Evolutionary conservation across 805 yeast genomes (phyloP).

Genomic region (Zygoascus flipseniorum): DNA sequence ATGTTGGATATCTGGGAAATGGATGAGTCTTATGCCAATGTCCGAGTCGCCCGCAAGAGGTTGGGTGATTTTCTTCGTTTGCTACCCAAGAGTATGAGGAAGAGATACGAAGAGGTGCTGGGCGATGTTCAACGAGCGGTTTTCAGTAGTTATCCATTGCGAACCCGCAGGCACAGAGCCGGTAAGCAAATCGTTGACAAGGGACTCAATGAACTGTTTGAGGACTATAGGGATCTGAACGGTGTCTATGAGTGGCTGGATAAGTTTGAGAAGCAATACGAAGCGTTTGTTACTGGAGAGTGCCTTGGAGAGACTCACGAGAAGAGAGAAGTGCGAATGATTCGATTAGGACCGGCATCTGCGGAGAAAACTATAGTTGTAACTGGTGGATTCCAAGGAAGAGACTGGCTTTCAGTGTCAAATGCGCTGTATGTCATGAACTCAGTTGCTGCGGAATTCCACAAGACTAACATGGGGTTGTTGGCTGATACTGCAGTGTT

Average conservation of each 20-base stretch:
- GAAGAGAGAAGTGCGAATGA: slow-evolving; percentile 59
- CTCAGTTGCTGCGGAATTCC: slow-evolving; percentile 30
- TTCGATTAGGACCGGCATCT: slow-evolving; percentile 42
- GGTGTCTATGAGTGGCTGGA: slow-evolving; percentile 70
- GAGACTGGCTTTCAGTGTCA: slow-evolving; percentile 82
- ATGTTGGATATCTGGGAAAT: slow-evolving; percentile 22
- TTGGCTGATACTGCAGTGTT: slow-evolving; percentile 50
- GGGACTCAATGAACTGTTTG: slow-evolving; percentile 44
- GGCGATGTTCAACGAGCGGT: slow-evolving; percentile 23
- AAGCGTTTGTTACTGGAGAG: slow-evolving; percentile 48
- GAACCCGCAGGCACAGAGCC: too few species aligned
- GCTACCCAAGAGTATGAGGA: slow-evolving; percentile 19
- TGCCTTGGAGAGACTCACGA: slow-evolving; percentile 69
- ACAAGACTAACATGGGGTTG: slow-evolving; percentile 30
- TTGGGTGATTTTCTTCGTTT: slow-evolving; percentile 16
- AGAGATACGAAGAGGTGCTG: slow-evolving; percentile 14
- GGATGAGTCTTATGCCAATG: slow-evolving; percentile 15
- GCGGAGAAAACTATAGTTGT: slow-evolving; percentile 42
- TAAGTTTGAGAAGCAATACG: slow-evolving; percentile 49
- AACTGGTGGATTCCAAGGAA: slow-evolving; percentile 79
- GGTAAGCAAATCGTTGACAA: neutral
- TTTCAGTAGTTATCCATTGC: slow-evolving; percentile 18
- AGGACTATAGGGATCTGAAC: slow-evolving; percentile 56
- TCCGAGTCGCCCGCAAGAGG: slow-evolving; percentile 16
- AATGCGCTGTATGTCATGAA: slow-evolving; percentile 52